phyloP scores from a whole-genome alignment of 306 rosid genomes.

The Dryas alaskensis region DNA sequence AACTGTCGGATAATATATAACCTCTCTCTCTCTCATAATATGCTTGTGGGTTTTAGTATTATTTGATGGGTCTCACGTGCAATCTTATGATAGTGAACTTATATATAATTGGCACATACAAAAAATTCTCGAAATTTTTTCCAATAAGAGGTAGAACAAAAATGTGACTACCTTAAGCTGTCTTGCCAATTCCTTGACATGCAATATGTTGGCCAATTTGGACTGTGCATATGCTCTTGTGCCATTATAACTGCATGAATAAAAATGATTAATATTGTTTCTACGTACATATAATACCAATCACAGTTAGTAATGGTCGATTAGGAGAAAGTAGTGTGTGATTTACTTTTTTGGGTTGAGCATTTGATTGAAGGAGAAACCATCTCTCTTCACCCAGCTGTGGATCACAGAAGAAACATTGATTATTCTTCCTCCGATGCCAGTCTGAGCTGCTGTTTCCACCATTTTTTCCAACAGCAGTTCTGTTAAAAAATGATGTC shows the following conservation, averaged over 20 bases:
- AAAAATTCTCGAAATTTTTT: neutral
- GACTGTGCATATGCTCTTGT: conserved; percentile 89
- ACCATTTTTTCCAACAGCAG: conserved; percentile 79
- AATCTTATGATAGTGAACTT: neutral
- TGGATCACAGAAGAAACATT: conserved; percentile 80
- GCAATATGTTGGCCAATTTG: conserved; percentile 78
- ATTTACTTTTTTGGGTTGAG: conserved; percentile 65
- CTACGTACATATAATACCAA: neutral
- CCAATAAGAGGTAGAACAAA: neutral
- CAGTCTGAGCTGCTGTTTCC: conserved; percentile 74
- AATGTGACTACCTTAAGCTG: conserved; percentile 59
- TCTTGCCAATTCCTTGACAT: conserved; percentile 73
- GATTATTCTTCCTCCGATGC: conserved; percentile 85
- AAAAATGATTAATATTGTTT: neutral
- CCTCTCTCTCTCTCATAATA: no score
- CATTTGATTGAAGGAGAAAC: conserved; percentile 63
- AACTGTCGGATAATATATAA: no score
- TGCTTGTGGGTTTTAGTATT: no score
- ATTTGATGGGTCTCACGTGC: no score
- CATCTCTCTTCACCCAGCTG: conserved; percentile 72
- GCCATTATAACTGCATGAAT: conserved; percentile 76
- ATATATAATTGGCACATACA: neutral
- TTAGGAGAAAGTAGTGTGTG: neutral
- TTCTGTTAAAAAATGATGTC: conserved; percentile 77
- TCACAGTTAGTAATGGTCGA: neutral